Conservation (phyloP, 2,329 filamentous ascomycete genomes). For the Cladosporium halotolerans region DNA sequence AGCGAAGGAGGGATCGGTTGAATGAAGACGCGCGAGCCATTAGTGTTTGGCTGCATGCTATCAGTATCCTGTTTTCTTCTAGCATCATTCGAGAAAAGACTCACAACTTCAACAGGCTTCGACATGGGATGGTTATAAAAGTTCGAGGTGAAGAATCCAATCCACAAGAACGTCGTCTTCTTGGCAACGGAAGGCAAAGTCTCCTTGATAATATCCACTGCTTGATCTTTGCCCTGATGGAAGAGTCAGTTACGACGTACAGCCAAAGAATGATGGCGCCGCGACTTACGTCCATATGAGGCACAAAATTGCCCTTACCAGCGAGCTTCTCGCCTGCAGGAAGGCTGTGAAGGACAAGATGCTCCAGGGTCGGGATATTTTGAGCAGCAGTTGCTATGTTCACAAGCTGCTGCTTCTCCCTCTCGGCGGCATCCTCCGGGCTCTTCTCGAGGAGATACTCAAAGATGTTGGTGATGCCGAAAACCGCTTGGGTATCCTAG, state of each 20-base stretch:
- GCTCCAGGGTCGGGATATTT: slow-evolving; percentile 6
- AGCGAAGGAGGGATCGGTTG: slow-evolving; percentile 3
- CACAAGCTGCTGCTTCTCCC: slow-evolving; percentile 14
- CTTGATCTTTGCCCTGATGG: slow-evolving; percentile 14
- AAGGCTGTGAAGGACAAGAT: slow-evolving; percentile 15
- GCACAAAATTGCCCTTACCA: not conserved
- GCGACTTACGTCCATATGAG: slow-evolving; percentile 14
- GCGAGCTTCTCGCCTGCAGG: slow-evolving; percentile 10
- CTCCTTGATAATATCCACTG: slow-evolving; percentile 14
- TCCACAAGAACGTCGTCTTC: slow-evolving; percentile 18
- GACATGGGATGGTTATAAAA: slow-evolving; percentile 10
- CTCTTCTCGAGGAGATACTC: slow-evolving; percentile 13
- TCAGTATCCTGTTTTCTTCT: not conserved
- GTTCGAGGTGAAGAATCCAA: slow-evolving; percentile 16
- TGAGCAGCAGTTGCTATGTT: slow-evolving; percentile 16
- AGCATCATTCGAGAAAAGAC: not conserved
- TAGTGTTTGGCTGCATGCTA: not conserved
- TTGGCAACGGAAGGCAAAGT: slow-evolving; percentile 13
- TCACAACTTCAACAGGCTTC: slow-evolving; percentile 12
- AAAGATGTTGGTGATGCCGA: slow-evolving; percentile 18
- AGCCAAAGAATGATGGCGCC: not conserved
- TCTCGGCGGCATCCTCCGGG: slow-evolving; percentile 10
- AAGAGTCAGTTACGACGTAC: not conserved
- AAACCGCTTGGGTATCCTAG: slow-evolving; percentile 15
- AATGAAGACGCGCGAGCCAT: slow-evolving; percentile 9